These are phyloP conservation scores for Alternaria infectoria DNA, from an alignment of 2,329 filamentous ascomycete species.

Conservation along the genomic window DNA sequence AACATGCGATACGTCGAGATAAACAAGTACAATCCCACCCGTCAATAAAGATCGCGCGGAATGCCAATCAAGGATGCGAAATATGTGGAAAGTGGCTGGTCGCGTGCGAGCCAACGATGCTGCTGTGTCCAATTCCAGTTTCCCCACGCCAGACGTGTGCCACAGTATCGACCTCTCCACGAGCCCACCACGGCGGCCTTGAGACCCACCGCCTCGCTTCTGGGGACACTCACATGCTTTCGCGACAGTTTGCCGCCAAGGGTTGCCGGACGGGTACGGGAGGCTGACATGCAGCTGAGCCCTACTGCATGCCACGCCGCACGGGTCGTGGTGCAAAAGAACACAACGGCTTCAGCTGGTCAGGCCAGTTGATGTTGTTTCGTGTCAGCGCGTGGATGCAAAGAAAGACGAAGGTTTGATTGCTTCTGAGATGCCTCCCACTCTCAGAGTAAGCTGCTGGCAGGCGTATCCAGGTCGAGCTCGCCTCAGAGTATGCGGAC, in stretches of 20 bases:
- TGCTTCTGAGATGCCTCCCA: slow-evolving; percentile 16
- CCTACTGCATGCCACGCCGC: slow-evolving; percentile 19
- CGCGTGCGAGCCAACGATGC: slow-evolving; percentile 7
- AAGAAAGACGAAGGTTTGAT: neutral
- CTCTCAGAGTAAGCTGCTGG: neutral
- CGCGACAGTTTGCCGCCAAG: slow-evolving; percentile 26
- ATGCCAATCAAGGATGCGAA: neutral
- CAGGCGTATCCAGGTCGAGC: slow-evolving; percentile 7
- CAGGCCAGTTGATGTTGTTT: slow-evolving; percentile 11
- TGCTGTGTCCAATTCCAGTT: slow-evolving; percentile 5
- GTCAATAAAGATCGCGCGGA: neutral
- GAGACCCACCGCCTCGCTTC: slow-evolving; percentile 27
- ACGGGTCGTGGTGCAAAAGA: slow-evolving; percentile 16
- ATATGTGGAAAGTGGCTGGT: slow-evolving; percentile 12
- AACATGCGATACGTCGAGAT: slow-evolving; percentile 27
- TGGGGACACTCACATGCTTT: slow-evolving; percentile 29
- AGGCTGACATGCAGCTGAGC: slow-evolving; percentile 29
- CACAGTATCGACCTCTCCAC: slow-evolving; percentile 19
- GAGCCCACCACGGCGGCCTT: slow-evolving; percentile 17
- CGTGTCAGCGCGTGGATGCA: slow-evolving; percentile 8
- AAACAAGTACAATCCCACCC: slow-evolving; percentile 23
- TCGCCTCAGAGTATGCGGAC: neutral
- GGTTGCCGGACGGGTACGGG: slow-evolving; percentile 25
- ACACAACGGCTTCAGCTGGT: slow-evolving; percentile 17
- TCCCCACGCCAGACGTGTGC: slow-evolving; percentile 29